A percentile compares a stretch with the other conserved stretches of the same genome.
phyloP scores from a whole-genome alignment of 257 asterid species.

The Przewalskia tangutica region DNA sequence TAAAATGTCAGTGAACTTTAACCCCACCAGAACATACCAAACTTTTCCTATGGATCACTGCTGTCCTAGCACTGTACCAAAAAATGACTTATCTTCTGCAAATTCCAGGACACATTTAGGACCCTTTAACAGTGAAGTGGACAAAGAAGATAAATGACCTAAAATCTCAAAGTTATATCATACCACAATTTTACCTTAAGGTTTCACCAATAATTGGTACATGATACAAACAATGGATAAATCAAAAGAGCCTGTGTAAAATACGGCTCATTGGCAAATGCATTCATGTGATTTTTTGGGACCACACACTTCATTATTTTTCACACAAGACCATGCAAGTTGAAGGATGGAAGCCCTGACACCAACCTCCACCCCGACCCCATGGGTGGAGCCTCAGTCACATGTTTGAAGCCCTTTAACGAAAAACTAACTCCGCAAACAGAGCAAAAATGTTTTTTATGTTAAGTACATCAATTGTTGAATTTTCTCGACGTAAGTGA shows the following conservation, averaged over 20 bases:
- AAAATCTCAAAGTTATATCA: background rate
- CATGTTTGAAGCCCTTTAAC: no score
- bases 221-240: background rate
- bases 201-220: slow-evolving; percentile 1
- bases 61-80: background rate
- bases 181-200: background rate
- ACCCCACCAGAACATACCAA: background rate
- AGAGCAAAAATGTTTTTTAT: no score
- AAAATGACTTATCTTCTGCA: background rate
- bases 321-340: background rate
- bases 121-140: background rate
- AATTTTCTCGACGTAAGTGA: background rate
- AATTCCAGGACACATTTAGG: background rate
- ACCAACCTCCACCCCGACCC: no score
- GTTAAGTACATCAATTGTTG: background rate
- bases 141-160: background rate
- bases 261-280: background rate
- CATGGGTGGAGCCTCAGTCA: no score
- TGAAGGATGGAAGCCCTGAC: background rate
- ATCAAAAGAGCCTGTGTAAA: background rate
- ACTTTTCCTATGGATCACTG: background rate
- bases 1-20: background rate
- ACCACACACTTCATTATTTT: background rate
- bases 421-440: no score
- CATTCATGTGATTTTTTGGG: background rate